Percentiles rank a stretch among this genome's conserved stretches.
Evolutionary conservation across 2,329 filamentous ascomycete genomes (phyloP).

Genomic region (Bisporella sp.): DNA sequence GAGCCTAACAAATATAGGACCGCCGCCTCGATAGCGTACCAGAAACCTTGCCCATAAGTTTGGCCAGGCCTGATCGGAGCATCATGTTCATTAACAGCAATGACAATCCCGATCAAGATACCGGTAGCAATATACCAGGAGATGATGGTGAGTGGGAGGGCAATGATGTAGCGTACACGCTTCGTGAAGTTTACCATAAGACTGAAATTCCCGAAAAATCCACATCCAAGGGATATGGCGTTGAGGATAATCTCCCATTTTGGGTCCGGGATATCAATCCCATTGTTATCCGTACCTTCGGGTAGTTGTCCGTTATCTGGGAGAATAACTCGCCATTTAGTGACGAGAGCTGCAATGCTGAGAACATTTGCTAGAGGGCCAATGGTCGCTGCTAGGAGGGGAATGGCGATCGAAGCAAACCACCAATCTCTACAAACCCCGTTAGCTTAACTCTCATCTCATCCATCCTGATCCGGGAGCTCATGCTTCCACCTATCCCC

Average conservation of each 20-base stretch:
- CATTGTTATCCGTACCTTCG: slow-evolving; percentile 39
- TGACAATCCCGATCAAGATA: slow-evolving; percentile 52
- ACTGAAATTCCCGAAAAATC: slow-evolving; percentile 60
- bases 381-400: slow-evolving; percentile 59
- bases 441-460: no score
- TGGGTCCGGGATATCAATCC: slow-evolving; percentile 50
- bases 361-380: slow-evolving; percentile 65
- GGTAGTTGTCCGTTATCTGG: slow-evolving; percentile 38
- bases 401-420: slow-evolving; percentile 38
- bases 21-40: slow-evolving; percentile 61
- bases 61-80: slow-evolving; percentile 37
- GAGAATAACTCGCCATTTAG: slow-evolving; percentile 49
- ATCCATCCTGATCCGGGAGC: no score
- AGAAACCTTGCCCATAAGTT: slow-evolving; percentile 61
- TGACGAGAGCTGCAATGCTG: slow-evolving; percentile 60
- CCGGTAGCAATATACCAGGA: slow-evolving; percentile 56
- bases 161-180: slow-evolving; percentile 58
- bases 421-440: slow-evolving; percentile 28
- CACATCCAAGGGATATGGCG: slow-evolving; percentile 54
- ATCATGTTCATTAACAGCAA: slow-evolving; percentile 48
- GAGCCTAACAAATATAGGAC: slow-evolving; percentile 55
- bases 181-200: slow-evolving; percentile 64
- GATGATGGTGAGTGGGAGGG: slow-evolving; percentile 60
- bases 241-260: slow-evolving; percentile 54
- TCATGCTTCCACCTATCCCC: no score